Conservation (phyloP, 768 basidiomycete genomes). For the Pleurotus djamor region DNA sequence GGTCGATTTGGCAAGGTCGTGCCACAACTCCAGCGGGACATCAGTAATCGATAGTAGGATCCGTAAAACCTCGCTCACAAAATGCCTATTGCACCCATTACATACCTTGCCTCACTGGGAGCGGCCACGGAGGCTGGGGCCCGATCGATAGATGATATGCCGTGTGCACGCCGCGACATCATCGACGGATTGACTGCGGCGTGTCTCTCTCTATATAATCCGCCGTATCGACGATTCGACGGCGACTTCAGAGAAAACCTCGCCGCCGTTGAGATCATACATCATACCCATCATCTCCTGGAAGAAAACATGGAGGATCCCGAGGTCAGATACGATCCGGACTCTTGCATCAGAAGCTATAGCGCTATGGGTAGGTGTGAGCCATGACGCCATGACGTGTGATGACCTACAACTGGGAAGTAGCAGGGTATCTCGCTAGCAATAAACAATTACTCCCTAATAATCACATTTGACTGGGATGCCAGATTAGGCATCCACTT, state of each 20-base stretch:
- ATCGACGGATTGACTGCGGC: too few relatives aligned
- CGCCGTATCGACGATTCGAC: neutral
- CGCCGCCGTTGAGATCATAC: neutral
- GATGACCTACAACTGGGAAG: neutral
- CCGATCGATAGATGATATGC: neutral
- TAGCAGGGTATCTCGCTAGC: neutral
- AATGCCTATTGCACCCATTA: neutral
- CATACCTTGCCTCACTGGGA: neutral
- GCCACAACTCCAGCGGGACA: conserved; percentile 1
- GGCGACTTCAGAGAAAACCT: neutral
- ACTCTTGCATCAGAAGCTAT: neutral
- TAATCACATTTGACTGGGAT: neutral
- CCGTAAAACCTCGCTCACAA: neutral
- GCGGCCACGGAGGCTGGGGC: neutral
- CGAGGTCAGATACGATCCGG: neutral
- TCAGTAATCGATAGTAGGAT: conserved; percentile 1
- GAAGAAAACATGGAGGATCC: neutral
- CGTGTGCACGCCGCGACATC: neutral
- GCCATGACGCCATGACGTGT: neutral
- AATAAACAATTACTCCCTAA: too few relatives aligned
- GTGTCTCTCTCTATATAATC: neutral
- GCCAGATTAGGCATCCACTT: neutral
- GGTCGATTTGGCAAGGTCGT: neutral
- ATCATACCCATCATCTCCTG: neutral
- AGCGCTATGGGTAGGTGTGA: neutral